Base-by-base conservation (phyloP, 768 basidiomycete species). In the Boletus sp. region DNA sequence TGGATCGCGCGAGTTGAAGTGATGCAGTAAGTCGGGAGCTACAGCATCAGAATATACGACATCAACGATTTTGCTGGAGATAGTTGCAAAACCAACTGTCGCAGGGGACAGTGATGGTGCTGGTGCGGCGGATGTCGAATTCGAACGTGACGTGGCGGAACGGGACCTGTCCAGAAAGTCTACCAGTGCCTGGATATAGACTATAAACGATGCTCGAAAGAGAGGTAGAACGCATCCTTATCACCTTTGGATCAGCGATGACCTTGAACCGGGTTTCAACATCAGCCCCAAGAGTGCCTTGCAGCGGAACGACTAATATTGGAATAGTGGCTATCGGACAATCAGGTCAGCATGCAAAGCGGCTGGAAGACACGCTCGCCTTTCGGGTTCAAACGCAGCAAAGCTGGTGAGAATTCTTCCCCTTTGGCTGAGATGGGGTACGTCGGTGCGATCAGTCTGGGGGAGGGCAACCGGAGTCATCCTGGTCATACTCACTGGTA, bases 161-260 rank as follows among this genome's bases (percentile, higher is more conserved):
- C 93, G 84, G 14, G 92, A 91, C 69, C 86, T 87, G 75, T 94
- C 92, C 45, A 95, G 77, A 68, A 94, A 91, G 55, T 88, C 84
- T 50, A 89, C 78, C 59, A 93, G 87, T 30, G 80, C 75, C 92
- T 94, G 62, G 7, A 61, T 39, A 61, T 33, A 39, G 32, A 39
- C 32, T 40, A 20, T 50, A 0, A 57, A n/a, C 14, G 47, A 17
- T 32, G 41, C 8, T 36, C 35, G 28, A 15, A 32, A 17, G n/a
- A 55, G 42, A 29, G 46, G 8, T 1, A 24, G n/a, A 18, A 29
- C 11, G 42, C 17, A 33, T 33, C 18, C 41, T 35, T 40, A 30
- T 50, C 37, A 67, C 92, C 76, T 87, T 86, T 14, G 84, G 81
- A 61, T 92, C 89, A 24, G 84, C 81, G 54, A 95, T 73, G 3